Conservation (phyloP, 2,329 filamentous ascomycete species). For the Exophiala alcalophila region DNA sequence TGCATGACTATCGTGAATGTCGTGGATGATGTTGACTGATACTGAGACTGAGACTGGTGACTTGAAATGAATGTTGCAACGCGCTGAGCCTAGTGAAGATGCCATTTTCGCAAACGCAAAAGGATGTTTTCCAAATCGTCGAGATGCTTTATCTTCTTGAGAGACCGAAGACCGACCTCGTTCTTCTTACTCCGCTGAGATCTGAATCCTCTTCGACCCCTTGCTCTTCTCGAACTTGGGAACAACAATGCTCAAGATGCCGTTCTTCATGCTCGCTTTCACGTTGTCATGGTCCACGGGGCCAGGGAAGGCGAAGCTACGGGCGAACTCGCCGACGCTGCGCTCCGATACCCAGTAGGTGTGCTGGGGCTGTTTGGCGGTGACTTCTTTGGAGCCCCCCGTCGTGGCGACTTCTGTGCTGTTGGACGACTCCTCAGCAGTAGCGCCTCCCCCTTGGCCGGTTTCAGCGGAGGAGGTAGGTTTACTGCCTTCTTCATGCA, state of each 20-base stretch:
- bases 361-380: slow-evolving; percentile 35
- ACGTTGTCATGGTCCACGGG: slow-evolving; percentile 59
- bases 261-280: slow-evolving; percentile 61
- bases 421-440: slow-evolving; percentile 14
- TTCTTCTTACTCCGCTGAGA: slow-evolving; percentile 17
- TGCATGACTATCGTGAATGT: too few species aligned
- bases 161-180: too few species aligned
- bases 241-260: slow-evolving; percentile 56
- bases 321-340: slow-evolving; percentile 58
- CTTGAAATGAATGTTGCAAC: too few species aligned
- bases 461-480: not conserved
- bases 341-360: slow-evolving; percentile 62
- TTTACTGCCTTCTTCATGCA: slow-evolving; percentile 31
- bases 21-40: too few species aligned
- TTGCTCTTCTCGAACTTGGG: slow-evolving; percentile 52
- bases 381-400: slow-evolving; percentile 31
- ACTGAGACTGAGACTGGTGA: too few species aligned
- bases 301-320: slow-evolving; percentile 58
- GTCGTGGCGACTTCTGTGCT: slow-evolving; percentile 31
- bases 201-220: slow-evolving; percentile 18
- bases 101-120: too few species aligned
- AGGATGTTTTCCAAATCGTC: too few species aligned
- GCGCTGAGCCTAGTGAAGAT: too few species aligned
- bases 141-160: too few species aligned
- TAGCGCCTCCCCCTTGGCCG: slow-evolving; percentile 4